Percentiles rank a stretch among this genome's conserved stretches.
phyloP scores from a whole-genome alignment of 108 stramenopile genomes.

The Skeletonema tropicum region DNA sequence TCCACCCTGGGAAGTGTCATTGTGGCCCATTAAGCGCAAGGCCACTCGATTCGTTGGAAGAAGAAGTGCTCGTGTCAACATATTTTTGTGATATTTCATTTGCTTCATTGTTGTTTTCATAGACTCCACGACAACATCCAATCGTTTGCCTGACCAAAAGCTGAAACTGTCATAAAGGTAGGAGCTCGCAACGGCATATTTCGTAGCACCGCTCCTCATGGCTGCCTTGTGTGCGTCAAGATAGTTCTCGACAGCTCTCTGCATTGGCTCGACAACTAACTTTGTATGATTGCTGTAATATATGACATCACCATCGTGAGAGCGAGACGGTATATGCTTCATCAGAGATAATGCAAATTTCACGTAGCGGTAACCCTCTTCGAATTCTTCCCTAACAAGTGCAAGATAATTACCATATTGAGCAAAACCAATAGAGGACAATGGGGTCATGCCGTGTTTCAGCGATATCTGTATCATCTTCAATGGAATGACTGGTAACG shows the following conservation, averaged over 20 bases:
- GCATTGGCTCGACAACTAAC: conserved; percentile 4
- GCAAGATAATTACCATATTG: conserved; percentile 19
- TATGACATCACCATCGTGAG: conserved; percentile 4
- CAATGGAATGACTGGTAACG: conserved; percentile 3
- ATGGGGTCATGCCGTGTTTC: conserved; percentile 17
- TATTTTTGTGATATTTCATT: conserved; percentile 3
- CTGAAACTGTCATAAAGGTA: not conserved
- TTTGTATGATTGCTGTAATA: not conserved
- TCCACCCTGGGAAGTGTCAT: not conserved
- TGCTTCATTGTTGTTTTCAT: not conserved
- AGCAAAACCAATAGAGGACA: conserved; percentile 26
- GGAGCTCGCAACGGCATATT: conserved; percentile 11
- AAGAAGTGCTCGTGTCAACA: not conserved
- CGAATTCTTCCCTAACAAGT: not conserved
- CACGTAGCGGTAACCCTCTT: conserved; percentile 6
- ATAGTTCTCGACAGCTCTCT: conserved; percentile 11
- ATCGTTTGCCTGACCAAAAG: conserved; percentile 14
- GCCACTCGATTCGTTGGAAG: not conserved
- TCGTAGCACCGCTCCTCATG: conserved; percentile 15
- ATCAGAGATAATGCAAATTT: conserved; percentile 11
- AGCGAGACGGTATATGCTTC: not conserved
- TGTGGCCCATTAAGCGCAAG: not conserved
- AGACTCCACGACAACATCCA: conserved; percentile 1
- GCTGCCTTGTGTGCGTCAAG: conserved; percentile 5
- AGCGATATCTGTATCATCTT: conserved; percentile 28